Base-by-base conservation (phyloP, 257 asterid genomes). In the Rehmannia glutinosa region DNA sequence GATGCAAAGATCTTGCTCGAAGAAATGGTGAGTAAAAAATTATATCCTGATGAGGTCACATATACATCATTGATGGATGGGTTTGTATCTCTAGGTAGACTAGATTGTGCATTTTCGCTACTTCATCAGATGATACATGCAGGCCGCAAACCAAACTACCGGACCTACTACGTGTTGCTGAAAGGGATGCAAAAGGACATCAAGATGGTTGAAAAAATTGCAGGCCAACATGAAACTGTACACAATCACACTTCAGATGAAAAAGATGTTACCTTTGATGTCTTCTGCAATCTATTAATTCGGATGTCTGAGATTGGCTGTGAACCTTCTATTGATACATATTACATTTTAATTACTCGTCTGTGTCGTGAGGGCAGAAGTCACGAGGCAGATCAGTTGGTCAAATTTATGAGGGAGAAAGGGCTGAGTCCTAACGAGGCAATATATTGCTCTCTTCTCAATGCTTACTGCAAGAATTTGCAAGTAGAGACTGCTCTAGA, bases 41-140 rank as follows among this genome's bases (percentile, higher is more conserved):
- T 90, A 64, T 65, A 68, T 62, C 96, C 97, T 43, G 97, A 90
- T 70, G 73, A 69, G 75, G 96, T 92, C 62, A 83, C 92, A 3
- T 92, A 84, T 82, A 86, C 97, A 12, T 84, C 96, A 52, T 61
- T 92, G 68, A 86, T 90, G 27, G 84, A 86, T 77, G 98, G 98
- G 20, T 84, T 81, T 71, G 90, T 84, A 47, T 71, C 74, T 70
- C 63, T 79, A 19, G 89, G 88, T 78, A 84, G 86, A 75, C 62
- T 86, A 61, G 80, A 79, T 66, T 83, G 67, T 77, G 97, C 96
- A 17, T 85, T 92, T 75, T 79, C 70, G 17, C 80, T 84, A 72
- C 88, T 90, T 79, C 75, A 36, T 51, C 77, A 69, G 69, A 90
- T 90, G 97, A 69, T 87, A 58, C 54, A 62, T 74, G 66, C 81